A percentile compares a stretch with the other conserved stretches of the same genome.
These are phyloP conservation scores for Cynanchum wilfordii DNA, from an alignment of 257 asterid genomes.

Conservation along the genomic window DNA sequence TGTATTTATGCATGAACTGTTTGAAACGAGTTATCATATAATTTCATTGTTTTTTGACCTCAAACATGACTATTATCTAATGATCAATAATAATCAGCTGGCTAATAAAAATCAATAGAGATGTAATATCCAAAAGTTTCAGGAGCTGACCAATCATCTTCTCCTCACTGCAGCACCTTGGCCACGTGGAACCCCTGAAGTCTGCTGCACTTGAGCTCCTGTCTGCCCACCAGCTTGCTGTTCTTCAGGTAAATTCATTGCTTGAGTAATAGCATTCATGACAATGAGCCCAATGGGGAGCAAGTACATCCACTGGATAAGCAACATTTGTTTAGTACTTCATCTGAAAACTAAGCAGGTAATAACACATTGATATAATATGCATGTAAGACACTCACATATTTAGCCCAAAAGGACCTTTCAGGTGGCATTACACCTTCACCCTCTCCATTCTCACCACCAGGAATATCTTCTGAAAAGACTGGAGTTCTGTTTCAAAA, in stretches of 20 bases:
- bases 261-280: constrained; percentile 96
- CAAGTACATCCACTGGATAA: constrained; percentile 92
- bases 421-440: constrained; percentile 75
- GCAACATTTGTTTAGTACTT: not conserved
- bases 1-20: too few relatives aligned
- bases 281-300: constrained; percentile 85
- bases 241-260: constrained; percentile 91
- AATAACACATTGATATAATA: constrained; percentile 1
- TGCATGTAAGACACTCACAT: constrained; percentile 47
- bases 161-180: constrained; percentile 74
- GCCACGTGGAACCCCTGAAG: constrained; percentile 48
- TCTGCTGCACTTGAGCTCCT: constrained; percentile 53
- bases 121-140: not conserved
- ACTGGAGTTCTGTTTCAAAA: constrained; percentile 67
- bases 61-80: not conserved
- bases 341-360: not conserved
- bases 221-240: constrained; percentile 65
- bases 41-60: too few relatives aligned
- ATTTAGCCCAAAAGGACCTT: constrained; percentile 97
- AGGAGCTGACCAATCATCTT: constrained; percentile 41
- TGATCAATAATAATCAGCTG: not conserved
- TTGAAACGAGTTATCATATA: too few relatives aligned
- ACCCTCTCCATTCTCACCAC: constrained; percentile 63
- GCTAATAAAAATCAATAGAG: not conserved
- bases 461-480: constrained; percentile 56